Evolutionary conservation across 2,329 filamentous ascomycete species (phyloP), one percentile per base, ranked within the genome.

Genomic region (Ascomycota sp.): DNA sequence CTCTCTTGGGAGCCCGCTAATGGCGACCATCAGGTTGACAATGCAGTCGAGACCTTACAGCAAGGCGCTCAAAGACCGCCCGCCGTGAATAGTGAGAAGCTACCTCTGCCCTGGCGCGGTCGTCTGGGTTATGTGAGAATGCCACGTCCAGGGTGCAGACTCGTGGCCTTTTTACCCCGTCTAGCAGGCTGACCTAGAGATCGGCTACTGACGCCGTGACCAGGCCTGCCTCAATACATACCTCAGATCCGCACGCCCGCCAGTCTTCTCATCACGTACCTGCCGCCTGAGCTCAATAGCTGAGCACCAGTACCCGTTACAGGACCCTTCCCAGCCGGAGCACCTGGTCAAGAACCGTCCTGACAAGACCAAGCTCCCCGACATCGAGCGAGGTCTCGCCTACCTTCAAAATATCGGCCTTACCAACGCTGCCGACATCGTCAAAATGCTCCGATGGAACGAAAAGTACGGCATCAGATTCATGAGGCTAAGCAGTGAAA

Each of bases 151-250:
- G 16, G 16, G 5, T 21, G 9, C 31, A 29, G 36, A 29, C 26
- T 27, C 30, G 30, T n/a, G 29, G 27, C 29, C 25, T 9, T 26
- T 9, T 16, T 12, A 34, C 16, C 36, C 11, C 25, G 31, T 39
- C 25, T 31, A 12, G 10, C 11, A 16, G 10, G 11, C 29, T 25
- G 16, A 9, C 12, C 8, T 9, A 34, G 7, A 30, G 10, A 27
- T 9, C 25, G 31, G 12, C 9, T 21, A 36, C 37, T 42, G 31
- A 41, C 9, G n/a, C n/a, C 9, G 33, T 29, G 4, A 36, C 3
- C 35, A 68, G 79, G 83, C 86, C 9, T 93, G 84, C 47, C 58
- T 95, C 11, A 92, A 92, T 49, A 95, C 86, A 0, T 93, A 93
- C 50, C 63, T 95, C 2, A 76, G 86, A 31, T 66, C 68, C 34